Base-by-base conservation (phyloP, 2,329 filamentous ascomycete genomes). In the Ciborinia camelliae region DNA sequence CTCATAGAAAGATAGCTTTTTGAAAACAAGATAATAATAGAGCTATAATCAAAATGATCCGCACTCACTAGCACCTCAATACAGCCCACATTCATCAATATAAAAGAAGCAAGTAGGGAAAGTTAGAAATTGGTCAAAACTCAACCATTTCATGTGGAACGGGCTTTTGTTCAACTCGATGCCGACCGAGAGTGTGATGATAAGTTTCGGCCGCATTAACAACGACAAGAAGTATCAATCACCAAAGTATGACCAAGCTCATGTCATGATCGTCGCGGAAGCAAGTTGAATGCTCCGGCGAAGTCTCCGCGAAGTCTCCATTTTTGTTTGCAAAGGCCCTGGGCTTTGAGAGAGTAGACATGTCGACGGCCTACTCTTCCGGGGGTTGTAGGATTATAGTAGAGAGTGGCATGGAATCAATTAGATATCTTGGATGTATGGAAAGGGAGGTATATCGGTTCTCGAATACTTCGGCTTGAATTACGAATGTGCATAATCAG, bases 261-360 rank as follows among this genome's bases (percentile, higher is more conserved):
- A 45, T 45, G 28, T 41, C 12, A 35, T 58, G 39, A 58, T 58
- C 54, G 41, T 32, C 54, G 32, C 41, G 18, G 41, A 57, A 37
- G 43, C 26, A 58, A 23, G 20, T 35, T 47, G n/a, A 58, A 58
- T 26, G n/a, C 41, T 32, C 41, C 26, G 26, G 39, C n/a, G 53
- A 43, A 43, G 53, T 41, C 53, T 43, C 37, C 35, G 37, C 39
- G 26, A 30, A 43, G 54, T 32, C 54, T 30, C 28, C 28, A 58
- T 45, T 58, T 23, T 32, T 58, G 12, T 35, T 58, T 23, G 14
- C 28, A 32, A 47, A 47, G 12, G 14, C 10, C 28, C 53, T 23
- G 12, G 39, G 20, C 26, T 12, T 47, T 10, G 14, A 32, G 28
- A 43, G 26, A 43, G 54, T 28, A 20, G 43, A 45, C 45, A 45